phyloP scores from a whole-genome alignment of 805 yeast species.

The Yarrowia osloensis region DNA sequence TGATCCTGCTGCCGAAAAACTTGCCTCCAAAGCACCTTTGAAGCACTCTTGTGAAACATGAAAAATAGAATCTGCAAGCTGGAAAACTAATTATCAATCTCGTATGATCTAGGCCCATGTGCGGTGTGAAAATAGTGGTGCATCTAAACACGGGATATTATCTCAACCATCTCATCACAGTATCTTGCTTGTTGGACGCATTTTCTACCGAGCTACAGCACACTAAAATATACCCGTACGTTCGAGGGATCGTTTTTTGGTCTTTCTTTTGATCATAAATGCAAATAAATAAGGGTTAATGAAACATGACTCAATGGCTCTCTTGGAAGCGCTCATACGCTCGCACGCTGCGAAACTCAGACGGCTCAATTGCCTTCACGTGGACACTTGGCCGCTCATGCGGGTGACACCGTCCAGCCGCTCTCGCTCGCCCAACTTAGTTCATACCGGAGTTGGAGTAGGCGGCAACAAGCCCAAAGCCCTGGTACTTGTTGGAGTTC shows the following conservation, averaged over 20 bases:
- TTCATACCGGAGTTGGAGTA: slow-evolving; percentile 36
- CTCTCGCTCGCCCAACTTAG: background rate
- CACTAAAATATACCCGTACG: too few relatives aligned
- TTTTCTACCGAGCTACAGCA: background rate
- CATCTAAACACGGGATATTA: too few relatives aligned
- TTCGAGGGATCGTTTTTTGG: background rate
- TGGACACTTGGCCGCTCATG: background rate
- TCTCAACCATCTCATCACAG: background rate
- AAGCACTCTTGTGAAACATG: background rate
- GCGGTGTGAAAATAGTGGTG: background rate
- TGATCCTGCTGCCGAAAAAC: background rate
- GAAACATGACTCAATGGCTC: slow-evolving; percentile 1
- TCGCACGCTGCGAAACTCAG: too few relatives aligned
- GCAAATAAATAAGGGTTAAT: slow-evolving; percentile 23
- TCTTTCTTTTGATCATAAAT: slow-evolving; percentile 3
- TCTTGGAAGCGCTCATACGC: background rate
- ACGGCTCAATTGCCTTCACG: background rate
- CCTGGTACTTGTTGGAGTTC: slow-evolving; percentile 34
- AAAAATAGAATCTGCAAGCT: background rate
- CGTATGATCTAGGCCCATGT: background rate
- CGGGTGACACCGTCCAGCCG: too few relatives aligned
- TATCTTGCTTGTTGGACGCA: slow-evolving; percentile 7
- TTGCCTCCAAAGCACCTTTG: background rate
- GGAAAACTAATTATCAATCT: background rate
- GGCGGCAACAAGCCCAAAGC: slow-evolving; percentile 45